Evolutionary conservation across 805 yeast genomes (phyloP), one percentile per base, ranked within the genome.

Genomic region (Vanderwaltozyma verrucispora): DNA sequence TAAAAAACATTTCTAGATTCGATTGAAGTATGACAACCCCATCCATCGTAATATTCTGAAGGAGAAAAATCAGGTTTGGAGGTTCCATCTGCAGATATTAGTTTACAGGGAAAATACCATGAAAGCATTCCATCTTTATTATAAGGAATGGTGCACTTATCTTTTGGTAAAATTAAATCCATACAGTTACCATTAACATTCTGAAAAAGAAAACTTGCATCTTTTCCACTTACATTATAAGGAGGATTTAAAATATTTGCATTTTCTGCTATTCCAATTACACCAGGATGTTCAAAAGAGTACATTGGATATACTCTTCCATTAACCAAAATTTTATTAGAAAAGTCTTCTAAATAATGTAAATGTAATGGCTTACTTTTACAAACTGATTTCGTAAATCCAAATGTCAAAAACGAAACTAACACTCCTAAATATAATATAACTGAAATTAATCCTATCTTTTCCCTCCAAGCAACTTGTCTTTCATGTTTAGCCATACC

Each of bases 381-480:
- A 59, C 98, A 92, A 12, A 87, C 92, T 0, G 95, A 72, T 48
- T 71, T 72, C 10, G 95, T 83, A 62, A 89, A 71, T 1, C 96
- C 97, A 63, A 92, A 88, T 2, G 96, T 86, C 48, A 89, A 66
- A 56, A 69, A 89, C 1, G 94, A 95, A 26, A 87, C 82, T 36
- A 80, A 58, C 0, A 83, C 75, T 36, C 92, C 96, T 32, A 83
- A 62, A 46, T 71, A 71, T 14, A 80, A 45, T 48, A 89, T 86
- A 37, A 87, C 68, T 1, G 89, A 71, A 32, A 89, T 67, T 30
- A 92, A 67, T 1, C 85, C 97, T 36, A 88, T 81, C 53, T 89
- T 89, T 53, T 92, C 98, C 53, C 97, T 73, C 98, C 98, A 92
- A 0, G 97, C 97, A 67, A 77, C 75, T 56, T 87, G 96, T 41